Conservation (phyloP, 805 yeast genomes). For the Candida ponderosae region DNA sequence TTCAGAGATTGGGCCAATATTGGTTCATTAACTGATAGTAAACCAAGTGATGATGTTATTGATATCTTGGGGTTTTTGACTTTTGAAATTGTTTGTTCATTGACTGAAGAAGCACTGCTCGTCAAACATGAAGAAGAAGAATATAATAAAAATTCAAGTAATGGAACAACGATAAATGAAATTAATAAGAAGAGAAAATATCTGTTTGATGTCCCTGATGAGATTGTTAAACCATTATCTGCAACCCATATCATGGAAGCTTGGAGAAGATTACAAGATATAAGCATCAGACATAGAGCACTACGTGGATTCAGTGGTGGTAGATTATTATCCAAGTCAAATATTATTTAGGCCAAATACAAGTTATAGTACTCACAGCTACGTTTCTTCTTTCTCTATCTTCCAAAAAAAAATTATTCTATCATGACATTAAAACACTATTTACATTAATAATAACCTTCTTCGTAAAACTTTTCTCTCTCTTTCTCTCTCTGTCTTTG, state of each 20-base stretch:
- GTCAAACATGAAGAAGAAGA: slow-evolving; percentile 65
- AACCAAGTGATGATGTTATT: slow-evolving; percentile 93
- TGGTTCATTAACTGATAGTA: slow-evolving; percentile 71
- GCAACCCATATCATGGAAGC: slow-evolving; percentile 85
- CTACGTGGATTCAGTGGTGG: slow-evolving; percentile 60
- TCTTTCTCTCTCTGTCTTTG: too few relatives aligned
- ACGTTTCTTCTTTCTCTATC: neutral
- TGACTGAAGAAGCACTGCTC: slow-evolving; percentile 85
- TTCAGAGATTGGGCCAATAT: slow-evolving; percentile 97
- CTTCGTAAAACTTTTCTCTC: too few relatives aligned
- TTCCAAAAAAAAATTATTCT: neutral
- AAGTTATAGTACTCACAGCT: neutral
- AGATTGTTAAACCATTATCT: slow-evolving; percentile 66
- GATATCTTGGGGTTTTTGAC: slow-evolving; percentile 94
- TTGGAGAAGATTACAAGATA: slow-evolving; percentile 68
- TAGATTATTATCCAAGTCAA: slow-evolving; percentile 24
- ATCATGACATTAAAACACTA: neutral
- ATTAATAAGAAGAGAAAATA: slow-evolving; percentile 45
- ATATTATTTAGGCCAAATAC: slow-evolving; percentile 18
- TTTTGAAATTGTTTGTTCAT: slow-evolving; percentile 90
- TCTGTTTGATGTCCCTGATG: slow-evolving; percentile 84
- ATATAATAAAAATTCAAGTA: slow-evolving; percentile 24
- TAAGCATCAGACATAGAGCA: slow-evolving; percentile 51
- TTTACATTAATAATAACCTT: neutral
- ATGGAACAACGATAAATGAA: slow-evolving; percentile 19